Conservation (phyloP, 2,329 filamentous ascomycete species). For the Monascus ruber region DNA sequence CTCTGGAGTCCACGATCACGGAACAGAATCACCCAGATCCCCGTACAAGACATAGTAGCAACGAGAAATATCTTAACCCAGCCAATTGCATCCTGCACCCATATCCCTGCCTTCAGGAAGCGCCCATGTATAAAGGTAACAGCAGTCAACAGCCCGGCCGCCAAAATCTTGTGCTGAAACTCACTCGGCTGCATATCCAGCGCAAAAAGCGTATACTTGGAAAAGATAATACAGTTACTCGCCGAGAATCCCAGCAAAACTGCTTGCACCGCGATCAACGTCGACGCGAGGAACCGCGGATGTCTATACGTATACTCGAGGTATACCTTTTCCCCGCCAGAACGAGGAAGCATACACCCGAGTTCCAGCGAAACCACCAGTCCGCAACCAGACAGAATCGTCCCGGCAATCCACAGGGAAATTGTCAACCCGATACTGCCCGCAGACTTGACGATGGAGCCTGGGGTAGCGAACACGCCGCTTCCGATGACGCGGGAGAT, state of each 20-base stretch:
- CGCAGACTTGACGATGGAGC: slow-evolving; percentile 52
- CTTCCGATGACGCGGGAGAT: slow-evolving; percentile 59
- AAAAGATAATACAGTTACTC: slow-evolving; percentile 59
- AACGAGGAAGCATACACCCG: slow-evolving; percentile 59
- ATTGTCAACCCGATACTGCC: slow-evolving; percentile 56
- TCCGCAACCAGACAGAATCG: slow-evolving; percentile 49
- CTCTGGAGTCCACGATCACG: slow-evolving; percentile 13
- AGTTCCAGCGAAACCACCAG: slow-evolving; percentile 55
- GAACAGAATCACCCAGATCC: slow-evolving; percentile 47
- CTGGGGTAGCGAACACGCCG: slow-evolving; percentile 62
- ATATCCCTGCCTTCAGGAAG: slow-evolving; percentile 46
- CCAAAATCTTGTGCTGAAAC: slow-evolving; percentile 43
- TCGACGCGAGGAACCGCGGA: slow-evolving; percentile 54
- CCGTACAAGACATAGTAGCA: slow-evolving; percentile 50
- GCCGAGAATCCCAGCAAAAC: slow-evolving; percentile 57
- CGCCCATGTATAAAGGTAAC: slow-evolving; percentile 51
- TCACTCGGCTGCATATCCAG: slow-evolving; percentile 42
- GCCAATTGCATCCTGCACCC: slow-evolving; percentile 50
- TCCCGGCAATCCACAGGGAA: slow-evolving; percentile 52
- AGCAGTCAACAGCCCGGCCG: slow-evolving; percentile 43
- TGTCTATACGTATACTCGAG: slow-evolving; percentile 56
- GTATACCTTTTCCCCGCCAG: slow-evolving; percentile 53
- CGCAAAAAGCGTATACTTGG: slow-evolving; percentile 53
- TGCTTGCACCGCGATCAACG: slow-evolving; percentile 51
- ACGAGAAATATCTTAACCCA: slow-evolving; percentile 53